Evolutionary conservation across 768 basidiomycete genomes (phyloP), one percentile per base, ranked within the genome.

Genomic region (Kwoniella sp.): DNA sequence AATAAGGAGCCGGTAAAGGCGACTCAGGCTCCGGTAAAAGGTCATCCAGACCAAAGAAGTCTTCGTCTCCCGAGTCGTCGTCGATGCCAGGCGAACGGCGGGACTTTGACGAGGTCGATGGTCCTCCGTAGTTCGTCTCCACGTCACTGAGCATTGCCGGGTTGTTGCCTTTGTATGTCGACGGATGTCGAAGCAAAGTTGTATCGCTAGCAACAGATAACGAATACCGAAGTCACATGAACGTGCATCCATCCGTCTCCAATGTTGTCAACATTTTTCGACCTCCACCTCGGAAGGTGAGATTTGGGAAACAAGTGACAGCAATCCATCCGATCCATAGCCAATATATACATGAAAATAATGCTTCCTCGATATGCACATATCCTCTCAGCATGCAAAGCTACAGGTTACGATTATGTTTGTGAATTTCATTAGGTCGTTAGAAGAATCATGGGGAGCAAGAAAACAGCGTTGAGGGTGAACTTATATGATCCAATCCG

Each of bases 1-100:
- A 74, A 67, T 66, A 76, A 11, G 76, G 75, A 13, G 73, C 72
- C 13, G 73, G 69, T 28, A 76, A 25, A 0, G 78, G 73, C 26
- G 76, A 77, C 61, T 74, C 73, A 20, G 76, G 73, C 66, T 76
- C 76, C 3, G 76, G 76, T 11, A 79, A 65, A 22, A 79, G 66
- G 54, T 73, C 67, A 26, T 65, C 74, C 28, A 79, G 60, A n/a
- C 72, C 77, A 48, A 74, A 66, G 25, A 62, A 64, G 5, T 56
- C 65, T 7, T 72, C 75, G 20, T 76, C 76, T 15, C 66, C 67
- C 2, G 48, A 37, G 5, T 29, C 34, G 12, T 47, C 58, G 28
- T 28, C 11, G 15, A 37, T 41, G 4, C 37, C 31, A 22, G 23
- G 12, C 5, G 37, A 45, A n/a, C 62, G 55, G 17, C 37, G 51